Percentiles rank a stretch among this genome's conserved stretches.
These are phyloP conservation scores for Sequoiadendron giganteum DNA, from an alignment of 75 land plant genomes.

Conservation along the genomic window DNA sequence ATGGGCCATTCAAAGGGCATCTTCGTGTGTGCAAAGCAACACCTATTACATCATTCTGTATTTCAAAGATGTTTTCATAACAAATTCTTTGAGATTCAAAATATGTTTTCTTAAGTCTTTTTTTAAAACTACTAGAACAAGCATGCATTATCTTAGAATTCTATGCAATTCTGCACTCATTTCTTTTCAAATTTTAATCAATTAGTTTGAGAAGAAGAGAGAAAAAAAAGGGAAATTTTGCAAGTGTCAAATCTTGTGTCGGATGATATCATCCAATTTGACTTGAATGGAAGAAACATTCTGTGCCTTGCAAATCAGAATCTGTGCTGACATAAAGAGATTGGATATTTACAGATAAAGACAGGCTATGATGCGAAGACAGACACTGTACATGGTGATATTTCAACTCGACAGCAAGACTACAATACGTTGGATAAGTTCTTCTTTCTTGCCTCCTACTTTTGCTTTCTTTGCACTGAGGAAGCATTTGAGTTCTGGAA, in stretches of 20 bases:
- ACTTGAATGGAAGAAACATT: not conserved
- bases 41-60: not conserved
- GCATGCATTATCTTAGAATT: not conserved
- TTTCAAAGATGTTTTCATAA: not conserved
- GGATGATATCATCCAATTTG: not conserved
- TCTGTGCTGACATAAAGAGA: not conserved
- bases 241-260: not conserved
- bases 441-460: constrained; percentile 46
- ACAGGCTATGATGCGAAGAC: not conserved
- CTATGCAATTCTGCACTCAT: not conserved
- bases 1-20: not conserved
- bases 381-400: not conserved
- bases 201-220: no score
- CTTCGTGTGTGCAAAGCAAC: not conserved
- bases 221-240: not conserved
- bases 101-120: not conserved
- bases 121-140: not conserved
- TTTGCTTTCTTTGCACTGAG: constrained; percentile 32
- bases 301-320: not conserved
- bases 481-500: constrained; percentile 40
- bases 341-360: not conserved
- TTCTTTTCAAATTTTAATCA: no score
- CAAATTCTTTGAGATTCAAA: not conserved
- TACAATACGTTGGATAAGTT: constrained; percentile 29
- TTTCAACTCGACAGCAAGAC: constrained; percentile 17